Evolutionary conservation across 225 moss, liverwort and hornwort genomes (phyloP).

Genomic region (Thuidium tamariscinum): DNA sequence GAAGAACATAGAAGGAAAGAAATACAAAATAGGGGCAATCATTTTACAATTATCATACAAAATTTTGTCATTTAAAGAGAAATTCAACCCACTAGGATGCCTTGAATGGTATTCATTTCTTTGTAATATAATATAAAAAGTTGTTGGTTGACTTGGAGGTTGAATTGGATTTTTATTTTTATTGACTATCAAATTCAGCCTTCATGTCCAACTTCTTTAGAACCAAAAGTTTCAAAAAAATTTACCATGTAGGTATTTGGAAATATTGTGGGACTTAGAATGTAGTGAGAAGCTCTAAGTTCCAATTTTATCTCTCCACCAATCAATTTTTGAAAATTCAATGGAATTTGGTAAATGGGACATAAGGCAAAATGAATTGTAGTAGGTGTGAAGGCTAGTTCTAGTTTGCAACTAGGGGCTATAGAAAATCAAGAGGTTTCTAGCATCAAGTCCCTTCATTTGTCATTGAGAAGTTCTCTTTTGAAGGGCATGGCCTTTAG

Average conservation of each 20-base stretch:
- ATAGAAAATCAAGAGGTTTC: too few relatives aligned
- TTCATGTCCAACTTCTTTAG: rapidly evolving
- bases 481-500: rapidly evolving
- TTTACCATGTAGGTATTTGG: neutral
- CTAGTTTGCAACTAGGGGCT: rapidly evolving
- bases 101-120: neutral
- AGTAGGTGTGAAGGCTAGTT: rapidly evolving
- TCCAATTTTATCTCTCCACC: rapidly evolving
- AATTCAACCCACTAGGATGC: rapidly evolving
- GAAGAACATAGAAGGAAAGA: rapidly evolving
- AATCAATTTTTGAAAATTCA: rapidly evolving
- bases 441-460: rapidly evolving
- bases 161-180: rapidly evolving
- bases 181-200: neutral
- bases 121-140: neutral
- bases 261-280: rapidly evolving
- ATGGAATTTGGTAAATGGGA: rapidly evolving
- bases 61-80: too few relatives aligned
- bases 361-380: rapidly evolving
- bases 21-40: too few relatives aligned
- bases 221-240: rapidly evolving
- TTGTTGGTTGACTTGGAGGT: rapidly evolving
- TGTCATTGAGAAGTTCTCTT: neutral
- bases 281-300: rapidly evolving
- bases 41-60: too few relatives aligned